Evolutionary conservation across 768 basidiomycete species (phyloP).

Genomic region (Mycena metata): DNA sequence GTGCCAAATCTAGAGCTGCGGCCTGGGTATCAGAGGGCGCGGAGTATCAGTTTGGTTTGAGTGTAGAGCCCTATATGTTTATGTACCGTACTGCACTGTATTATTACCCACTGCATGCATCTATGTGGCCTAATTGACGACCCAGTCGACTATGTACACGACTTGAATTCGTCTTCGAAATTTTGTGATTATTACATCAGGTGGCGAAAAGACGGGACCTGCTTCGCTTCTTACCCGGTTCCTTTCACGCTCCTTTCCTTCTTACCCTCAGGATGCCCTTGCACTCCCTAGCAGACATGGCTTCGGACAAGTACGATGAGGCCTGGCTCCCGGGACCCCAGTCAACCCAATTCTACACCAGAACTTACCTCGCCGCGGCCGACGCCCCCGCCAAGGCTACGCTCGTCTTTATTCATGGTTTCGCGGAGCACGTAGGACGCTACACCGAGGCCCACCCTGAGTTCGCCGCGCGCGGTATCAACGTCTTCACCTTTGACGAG

Average conservation of each 20-base stretch:
- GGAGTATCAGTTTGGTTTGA: conserved; percentile 32
- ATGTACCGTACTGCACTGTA: conserved; percentile 21
- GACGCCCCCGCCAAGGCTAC: conserved; percentile 59
- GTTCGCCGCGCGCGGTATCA: conserved; percentile 66
- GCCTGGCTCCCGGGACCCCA: conserved; percentile 74
- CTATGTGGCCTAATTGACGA: neutral
- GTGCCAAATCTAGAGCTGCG: conserved; percentile 1
- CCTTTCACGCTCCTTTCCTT: neutral
- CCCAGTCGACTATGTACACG: no score
- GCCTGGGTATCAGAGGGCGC: conserved; percentile 29
- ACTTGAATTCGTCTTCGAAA: no score
- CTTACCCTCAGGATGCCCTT: conserved; percentile 19
- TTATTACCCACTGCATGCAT: neutral
- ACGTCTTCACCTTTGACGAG: conserved; percentile 82
- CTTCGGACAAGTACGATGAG: conserved; percentile 51
- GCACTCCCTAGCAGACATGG: conserved; percentile 27
- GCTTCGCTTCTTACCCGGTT: no score
- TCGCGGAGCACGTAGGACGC: conserved; percentile 79
- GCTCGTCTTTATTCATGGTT: conserved; percentile 83
- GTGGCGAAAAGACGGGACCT: no score
- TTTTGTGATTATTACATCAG: no score
- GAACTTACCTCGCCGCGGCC: conserved; percentile 64
- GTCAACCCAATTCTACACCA: conserved; percentile 75
- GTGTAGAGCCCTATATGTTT: neutral
- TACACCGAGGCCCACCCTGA: conserved; percentile 76